Percentiles rank a stretch among this genome's conserved stretches.
phyloP scores from a whole-genome alignment of 2,329 filamentous ascomycete genomes.

The Pseudogymnoascus sp. region DNA sequence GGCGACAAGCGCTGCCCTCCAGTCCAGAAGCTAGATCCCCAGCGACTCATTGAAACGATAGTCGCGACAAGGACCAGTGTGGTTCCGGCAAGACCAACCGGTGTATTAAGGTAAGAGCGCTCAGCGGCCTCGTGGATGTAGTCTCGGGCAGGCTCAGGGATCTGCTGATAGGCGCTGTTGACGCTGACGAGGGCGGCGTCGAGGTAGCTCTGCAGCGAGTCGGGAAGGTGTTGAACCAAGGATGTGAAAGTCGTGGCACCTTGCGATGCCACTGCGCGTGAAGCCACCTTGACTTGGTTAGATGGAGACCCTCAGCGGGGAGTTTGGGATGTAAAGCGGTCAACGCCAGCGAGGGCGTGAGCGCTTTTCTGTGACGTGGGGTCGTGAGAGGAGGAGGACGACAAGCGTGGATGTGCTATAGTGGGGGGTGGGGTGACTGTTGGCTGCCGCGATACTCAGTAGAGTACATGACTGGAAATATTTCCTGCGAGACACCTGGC shows the following conservation, averaged over 20 bases:
- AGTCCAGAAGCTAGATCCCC: slow-evolving; percentile 25
- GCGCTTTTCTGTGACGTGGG: not conserved
- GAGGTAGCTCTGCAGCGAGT: slow-evolving; percentile 43
- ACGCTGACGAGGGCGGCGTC: slow-evolving; percentile 43
- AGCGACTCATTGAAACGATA: slow-evolving; percentile 27
- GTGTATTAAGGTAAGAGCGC: slow-evolving; percentile 23
- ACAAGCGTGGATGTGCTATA: slow-evolving; percentile 2
- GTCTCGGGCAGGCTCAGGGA: slow-evolving; percentile 21
- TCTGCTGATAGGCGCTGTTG: slow-evolving; percentile 33
- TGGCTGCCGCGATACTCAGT: slow-evolving; percentile 18
- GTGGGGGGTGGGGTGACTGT: not conserved
- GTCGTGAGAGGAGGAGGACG: not conserved
- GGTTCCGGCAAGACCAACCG: slow-evolving; percentile 20
- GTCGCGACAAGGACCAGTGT: slow-evolving; percentile 20
- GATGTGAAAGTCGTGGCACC: slow-evolving; percentile 42
- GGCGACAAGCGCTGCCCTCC: slow-evolving; percentile 21
- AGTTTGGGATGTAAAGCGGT: not conserved
- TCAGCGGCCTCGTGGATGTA: slow-evolving; percentile 23
- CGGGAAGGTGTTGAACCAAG: slow-evolving; percentile 48
- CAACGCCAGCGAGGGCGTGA: slow-evolving; percentile 1
- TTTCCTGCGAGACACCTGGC: slow-evolving; percentile 23
- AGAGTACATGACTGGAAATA: slow-evolving; percentile 23
- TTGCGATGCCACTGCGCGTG: slow-evolving; percentile 45
- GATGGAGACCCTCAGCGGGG: slow-evolving; percentile 14
- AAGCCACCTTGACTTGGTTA: slow-evolving; percentile 28